Conservation (phyloP, 1,284 basidiomycete genomes). For the Hortiboletus rubellus region DNA sequence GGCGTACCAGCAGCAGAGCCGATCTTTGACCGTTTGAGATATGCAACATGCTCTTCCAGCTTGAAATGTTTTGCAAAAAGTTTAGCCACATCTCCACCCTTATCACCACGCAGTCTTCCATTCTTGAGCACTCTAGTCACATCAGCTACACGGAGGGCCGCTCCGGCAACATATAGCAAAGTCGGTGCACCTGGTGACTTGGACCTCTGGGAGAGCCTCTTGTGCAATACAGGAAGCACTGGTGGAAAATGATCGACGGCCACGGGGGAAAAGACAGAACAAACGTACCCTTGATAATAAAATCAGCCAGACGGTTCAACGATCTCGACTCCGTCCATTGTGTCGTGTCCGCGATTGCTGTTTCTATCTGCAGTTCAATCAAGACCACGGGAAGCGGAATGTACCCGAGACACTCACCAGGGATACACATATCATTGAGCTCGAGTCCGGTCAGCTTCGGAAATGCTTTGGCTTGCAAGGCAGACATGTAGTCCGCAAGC, state of each 20-base stretch:
- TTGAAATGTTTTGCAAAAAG: slow-evolving; percentile 87
- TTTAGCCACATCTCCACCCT: slow-evolving; percentile 82
- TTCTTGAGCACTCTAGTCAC: slow-evolving; percentile 70
- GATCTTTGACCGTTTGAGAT: slow-evolving; percentile 73
- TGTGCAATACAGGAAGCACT: slow-evolving; percentile 70
- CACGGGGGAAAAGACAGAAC: not conserved
- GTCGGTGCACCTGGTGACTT: slow-evolving; percentile 77
- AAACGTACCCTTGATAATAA: slow-evolving; percentile 65
- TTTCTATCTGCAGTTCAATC: slow-evolving; percentile 61
- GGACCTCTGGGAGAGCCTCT: slow-evolving; percentile 68
- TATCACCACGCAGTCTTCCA: slow-evolving; percentile 67
- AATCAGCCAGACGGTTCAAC: slow-evolving; percentile 66
- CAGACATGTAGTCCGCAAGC: slow-evolving; percentile 60
- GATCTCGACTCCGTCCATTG: slow-evolving; percentile 67
- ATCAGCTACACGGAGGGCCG: slow-evolving; percentile 79
- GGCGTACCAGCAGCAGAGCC: slow-evolving; percentile 82
- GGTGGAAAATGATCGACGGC: slow-evolving; percentile 1
- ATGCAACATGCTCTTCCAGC: slow-evolving; percentile 73
- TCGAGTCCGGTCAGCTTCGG: slow-evolving; percentile 67
- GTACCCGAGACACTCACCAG: slow-evolving; percentile 51
- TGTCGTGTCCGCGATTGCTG: slow-evolving; percentile 71
- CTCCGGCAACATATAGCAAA: slow-evolving; percentile 71
- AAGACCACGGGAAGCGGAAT: slow-evolving; percentile 29
- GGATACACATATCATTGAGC: slow-evolving; percentile 69
- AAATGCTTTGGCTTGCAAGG: slow-evolving; percentile 64